phyloP scores from a whole-genome alignment of 1,284 basidiomycete species.

The Papiliotrema fonsecae region DNA sequence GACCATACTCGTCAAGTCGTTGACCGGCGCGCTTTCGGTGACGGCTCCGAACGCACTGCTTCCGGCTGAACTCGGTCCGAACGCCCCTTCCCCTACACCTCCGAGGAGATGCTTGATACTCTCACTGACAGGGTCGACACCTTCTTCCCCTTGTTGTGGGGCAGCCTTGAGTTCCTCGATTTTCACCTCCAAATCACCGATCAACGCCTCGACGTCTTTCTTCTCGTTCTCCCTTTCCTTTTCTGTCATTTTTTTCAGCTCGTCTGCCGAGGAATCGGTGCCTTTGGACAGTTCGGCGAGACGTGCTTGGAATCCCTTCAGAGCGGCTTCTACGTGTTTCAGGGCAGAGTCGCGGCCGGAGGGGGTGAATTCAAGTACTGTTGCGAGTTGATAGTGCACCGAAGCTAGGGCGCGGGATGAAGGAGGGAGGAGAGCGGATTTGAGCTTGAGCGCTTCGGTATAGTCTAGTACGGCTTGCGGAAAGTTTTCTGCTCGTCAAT shows the following conservation, averaged over 20 bases:
- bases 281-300: slow-evolving; percentile 61
- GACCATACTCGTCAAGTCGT: slow-evolving; percentile 74
- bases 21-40: slow-evolving; percentile 53
- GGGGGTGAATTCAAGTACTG: slow-evolving; percentile 78
- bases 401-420: slow-evolving; percentile 82
- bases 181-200: slow-evolving; percentile 75
- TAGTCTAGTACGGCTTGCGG: slow-evolving; percentile 83
- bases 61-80: slow-evolving; percentile 49
- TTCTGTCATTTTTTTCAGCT: slow-evolving; percentile 36
- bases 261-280: slow-evolving; percentile 34
- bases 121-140: slow-evolving; percentile 50
- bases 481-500: slow-evolving; percentile 90
- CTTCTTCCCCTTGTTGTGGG: too few relatives aligned
- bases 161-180: slow-evolving; percentile 80
- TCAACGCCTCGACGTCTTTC: slow-evolving; percentile 56
- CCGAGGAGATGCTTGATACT: slow-evolving; percentile 45
- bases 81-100: neutral
- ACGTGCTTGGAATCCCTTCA: slow-evolving; percentile 67
- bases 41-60: slow-evolving; percentile 47
- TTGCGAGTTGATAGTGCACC: slow-evolving; percentile 82
- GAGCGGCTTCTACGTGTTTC: slow-evolving; percentile 67
- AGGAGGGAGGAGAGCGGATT: slow-evolving; percentile 63
- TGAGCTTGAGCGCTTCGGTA: slow-evolving; percentile 64
- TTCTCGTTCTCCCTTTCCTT: slow-evolving; percentile 9
- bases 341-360: slow-evolving; percentile 75